Evolutionary conservation across 257 asterid genomes (phyloP), one percentile per base, ranked within the genome.

Genomic region (Paraleonurus japonicus): DNA sequence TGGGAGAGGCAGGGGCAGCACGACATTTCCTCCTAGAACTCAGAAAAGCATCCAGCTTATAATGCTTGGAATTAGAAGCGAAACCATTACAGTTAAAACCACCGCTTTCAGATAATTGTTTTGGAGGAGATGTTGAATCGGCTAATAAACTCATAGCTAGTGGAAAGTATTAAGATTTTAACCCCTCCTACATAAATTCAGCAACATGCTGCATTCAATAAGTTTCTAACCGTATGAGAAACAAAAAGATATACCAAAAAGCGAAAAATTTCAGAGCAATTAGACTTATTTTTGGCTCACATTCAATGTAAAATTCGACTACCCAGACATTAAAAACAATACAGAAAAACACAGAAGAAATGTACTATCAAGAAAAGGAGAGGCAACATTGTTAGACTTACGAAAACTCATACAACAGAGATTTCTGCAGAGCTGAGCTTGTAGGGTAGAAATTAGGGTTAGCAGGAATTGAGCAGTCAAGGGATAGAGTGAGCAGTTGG

Each of bases 1-100:
- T n/a, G n/a, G n/a, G n/a, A n/a, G n/a, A n/a, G n/a, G n/a, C n/a
- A n/a, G 54, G 22, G 9, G 22, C 54, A 47, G 54, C 37, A 35
- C 23, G 0, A 12, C 0, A 30, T 13, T 32, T 33, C 10, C 7
- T 43, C 1, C 65, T 67, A 51, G 32, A 74, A 16, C 57, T 27
- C 53, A 47, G 45, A 45, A 47, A 51, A 23, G 64, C 22, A 28
- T 41, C 45, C 23, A 19, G 9, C 19, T 67, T 72, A 26, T 24
- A 55, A 37, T 3, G 69, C 82, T 74, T 74, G 63, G 70, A 35
- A 73, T 33, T 20, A 30, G 57, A 50, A 19, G 4, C 10, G 24
- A 50, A 7, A 6, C 16, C 26, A 50, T 50, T 19, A 19, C 58
- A 50, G 26, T 17, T 19, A 51, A 51, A 51, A 7, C 19, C 45